Conservation (phyloP, 1,284 basidiomycete species). For the Inonotus hispidus region DNA sequence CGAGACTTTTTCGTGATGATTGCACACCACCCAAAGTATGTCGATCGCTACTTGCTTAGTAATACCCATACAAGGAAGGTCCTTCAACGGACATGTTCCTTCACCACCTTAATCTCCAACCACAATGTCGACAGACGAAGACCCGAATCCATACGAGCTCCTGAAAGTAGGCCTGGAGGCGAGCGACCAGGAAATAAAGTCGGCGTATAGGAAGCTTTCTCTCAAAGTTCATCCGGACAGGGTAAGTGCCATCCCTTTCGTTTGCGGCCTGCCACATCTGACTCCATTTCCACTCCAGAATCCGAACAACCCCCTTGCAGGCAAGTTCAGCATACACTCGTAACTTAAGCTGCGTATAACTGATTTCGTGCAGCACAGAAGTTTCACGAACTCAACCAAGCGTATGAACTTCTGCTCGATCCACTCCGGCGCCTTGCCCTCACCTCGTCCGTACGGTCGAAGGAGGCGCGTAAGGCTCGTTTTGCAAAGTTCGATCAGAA, state of each 20-base stretch:
- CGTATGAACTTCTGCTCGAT: conserved; percentile 82
- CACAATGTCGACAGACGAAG: conserved; percentile 33
- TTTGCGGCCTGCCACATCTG: conserved; percentile 20
- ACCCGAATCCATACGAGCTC: conserved; percentile 72
- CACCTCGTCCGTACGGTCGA: conserved; percentile 72
- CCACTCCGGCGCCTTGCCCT: conserved; percentile 78
- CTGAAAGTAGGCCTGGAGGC: conserved; percentile 63
- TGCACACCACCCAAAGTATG: too few relatives aligned
- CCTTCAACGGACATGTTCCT: neutral
- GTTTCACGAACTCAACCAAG: conserved; percentile 84
- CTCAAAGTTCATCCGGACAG: conserved; percentile 88
- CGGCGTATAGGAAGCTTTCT: conserved; percentile 77
- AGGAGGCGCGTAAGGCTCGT: conserved; percentile 65
- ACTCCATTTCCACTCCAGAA: conserved; percentile 54
- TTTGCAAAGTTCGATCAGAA: conserved; percentile 76
- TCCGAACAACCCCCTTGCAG: conserved; percentile 73
- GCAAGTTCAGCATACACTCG: conserved; percentile 31
- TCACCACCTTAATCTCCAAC: neutral
- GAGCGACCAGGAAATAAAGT: conserved; percentile 78
- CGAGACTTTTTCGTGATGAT: conserved; percentile 7
- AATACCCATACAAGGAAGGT: neutral
- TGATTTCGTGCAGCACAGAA: conserved; percentile 49
- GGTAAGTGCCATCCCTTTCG: conserved; percentile 41
- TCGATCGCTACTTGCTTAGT: neutral
- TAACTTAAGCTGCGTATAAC: neutral